These are phyloP conservation scores for Miscanthus lutarioriparius DNA, from an alignment of 176 grass and related monocot species.

Conservation along the genomic window DNA sequence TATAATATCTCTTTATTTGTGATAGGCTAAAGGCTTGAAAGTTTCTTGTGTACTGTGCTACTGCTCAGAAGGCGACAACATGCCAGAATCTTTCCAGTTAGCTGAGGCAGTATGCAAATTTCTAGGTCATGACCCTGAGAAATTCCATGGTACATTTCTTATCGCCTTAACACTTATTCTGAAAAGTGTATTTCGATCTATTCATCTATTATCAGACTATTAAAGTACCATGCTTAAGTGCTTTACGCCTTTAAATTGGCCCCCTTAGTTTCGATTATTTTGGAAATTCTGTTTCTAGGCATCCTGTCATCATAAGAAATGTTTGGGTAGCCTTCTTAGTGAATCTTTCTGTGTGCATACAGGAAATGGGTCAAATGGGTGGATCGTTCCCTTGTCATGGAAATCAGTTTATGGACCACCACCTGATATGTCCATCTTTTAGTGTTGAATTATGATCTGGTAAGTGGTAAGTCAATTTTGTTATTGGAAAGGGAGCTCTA, in stretches of 20 bases:
- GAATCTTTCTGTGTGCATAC: slow-evolving; percentile 21
- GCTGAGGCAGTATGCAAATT: slow-evolving; percentile 70
- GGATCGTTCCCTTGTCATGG: slow-evolving; percentile 85
- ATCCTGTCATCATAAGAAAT: slow-evolving; percentile 27
- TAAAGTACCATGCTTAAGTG: neutral
- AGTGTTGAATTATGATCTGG: slow-evolving; percentile 29
- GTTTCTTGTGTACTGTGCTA: slow-evolving; percentile 88
- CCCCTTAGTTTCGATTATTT: neutral
- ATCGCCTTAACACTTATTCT: neutral
- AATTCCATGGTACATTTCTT: slow-evolving; percentile 61
- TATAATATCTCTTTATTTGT: slow-evolving; percentile 12
- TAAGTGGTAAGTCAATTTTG: slow-evolving; percentile 48
- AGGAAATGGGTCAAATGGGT: slow-evolving; percentile 65
- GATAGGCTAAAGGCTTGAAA: slow-evolving; percentile 75
- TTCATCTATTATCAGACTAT: neutral
- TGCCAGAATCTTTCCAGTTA: slow-evolving; percentile 91
- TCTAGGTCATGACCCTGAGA: slow-evolving; percentile 57
- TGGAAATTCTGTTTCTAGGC: neutral
- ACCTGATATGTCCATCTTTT: slow-evolving; percentile 86
- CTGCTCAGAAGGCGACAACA: slow-evolving; percentile 96
- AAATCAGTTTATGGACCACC: slow-evolving; percentile 93
- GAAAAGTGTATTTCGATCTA: neutral
- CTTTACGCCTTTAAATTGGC: neutral
- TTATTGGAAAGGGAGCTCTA: neutral
- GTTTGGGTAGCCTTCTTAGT: slow-evolving; percentile 9